phyloP scores from a whole-genome alignment of 768 basidiomycete species.

The Antrodiella citrinella region DNA sequence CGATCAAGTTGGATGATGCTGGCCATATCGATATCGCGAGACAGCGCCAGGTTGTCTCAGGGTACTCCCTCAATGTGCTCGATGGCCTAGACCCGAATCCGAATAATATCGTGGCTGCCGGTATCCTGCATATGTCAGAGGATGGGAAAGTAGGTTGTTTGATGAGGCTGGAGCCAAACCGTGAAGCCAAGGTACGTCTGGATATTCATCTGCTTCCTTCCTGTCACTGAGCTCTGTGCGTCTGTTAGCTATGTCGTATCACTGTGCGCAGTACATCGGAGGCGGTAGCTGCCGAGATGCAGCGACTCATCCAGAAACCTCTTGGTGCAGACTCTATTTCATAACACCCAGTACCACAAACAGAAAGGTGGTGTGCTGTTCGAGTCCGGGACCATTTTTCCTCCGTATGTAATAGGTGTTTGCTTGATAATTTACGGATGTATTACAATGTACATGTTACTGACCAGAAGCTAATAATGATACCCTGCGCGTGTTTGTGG shows the following conservation, averaged over 20 bases:
- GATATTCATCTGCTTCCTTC: slow-evolving; percentile 12
- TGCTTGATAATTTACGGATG: slow-evolving; percentile 9
- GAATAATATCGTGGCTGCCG: slow-evolving; percentile 90
- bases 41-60: slow-evolving; percentile 69
- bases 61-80: slow-evolving; percentile 69
- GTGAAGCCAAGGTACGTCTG: slow-evolving; percentile 90
- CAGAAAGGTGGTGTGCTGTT: too few species aligned
- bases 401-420: background rate
- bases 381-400: background rate
- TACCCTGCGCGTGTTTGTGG: background rate
- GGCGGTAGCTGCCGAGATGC: slow-evolving; percentile 68
- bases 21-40: slow-evolving; percentile 72
- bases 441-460: slow-evolving; percentile 5
- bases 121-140: slow-evolving; percentile 86
- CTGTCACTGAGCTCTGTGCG: background rate
- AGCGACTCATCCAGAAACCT: slow-evolving; percentile 38
- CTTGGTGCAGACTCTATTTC: slow-evolving; percentile 23
- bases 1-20: slow-evolving; percentile 54
- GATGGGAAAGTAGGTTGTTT: slow-evolving; percentile 96
- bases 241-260: slow-evolving; percentile 72
- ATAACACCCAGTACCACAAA: too few species aligned
- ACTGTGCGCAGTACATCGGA: slow-evolving; percentile 96
- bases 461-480: background rate
- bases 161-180: slow-evolving; percentile 88
- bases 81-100: slow-evolving; percentile 89